A percentile compares a stretch with the other conserved stretches of the same genome.
These are phyloP conservation scores for Trametes coccinea DNA, from an alignment of 768 basidiomycete species.

Conservation along the genomic window DNA sequence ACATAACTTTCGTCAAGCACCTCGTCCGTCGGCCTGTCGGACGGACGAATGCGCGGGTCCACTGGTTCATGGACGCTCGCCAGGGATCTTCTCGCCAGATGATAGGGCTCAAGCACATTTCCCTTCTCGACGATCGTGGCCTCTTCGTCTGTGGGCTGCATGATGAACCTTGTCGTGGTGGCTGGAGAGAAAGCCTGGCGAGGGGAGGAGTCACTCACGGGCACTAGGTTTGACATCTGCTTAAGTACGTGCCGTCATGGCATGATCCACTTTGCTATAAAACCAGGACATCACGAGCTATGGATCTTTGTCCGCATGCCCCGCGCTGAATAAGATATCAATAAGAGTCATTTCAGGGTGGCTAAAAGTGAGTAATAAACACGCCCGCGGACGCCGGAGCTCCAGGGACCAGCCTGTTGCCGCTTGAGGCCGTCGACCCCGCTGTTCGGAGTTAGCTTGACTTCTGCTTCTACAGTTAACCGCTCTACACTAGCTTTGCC, in stretches of 20 bases:
- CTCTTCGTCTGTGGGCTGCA: slow-evolving; percentile 17
- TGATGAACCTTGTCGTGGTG: not conserved
- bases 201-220: not conserved
- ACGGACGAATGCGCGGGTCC: slow-evolving; percentile 40
- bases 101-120: not conserved
- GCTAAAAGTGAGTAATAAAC: too few relatives aligned
- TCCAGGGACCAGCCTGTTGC: too few relatives aligned
- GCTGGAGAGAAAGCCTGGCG: not conserved
- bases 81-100: slow-evolving; percentile 19
- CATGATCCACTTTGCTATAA: not conserved
- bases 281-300: not conserved
- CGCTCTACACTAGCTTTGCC: too few relatives aligned
- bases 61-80: slow-evolving; percentile 33
- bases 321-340: not conserved
- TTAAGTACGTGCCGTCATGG: not conserved
- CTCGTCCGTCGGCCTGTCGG: slow-evolving; percentile 33
- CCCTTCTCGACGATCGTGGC: slow-evolving; percentile 4
- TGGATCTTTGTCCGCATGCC: not conserved
- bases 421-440: too few relatives aligned
- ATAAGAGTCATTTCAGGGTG: too few relatives aligned
- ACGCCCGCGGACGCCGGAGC: too few relatives aligned
- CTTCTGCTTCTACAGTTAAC: too few relatives aligned
- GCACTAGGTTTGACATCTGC: not conserved
- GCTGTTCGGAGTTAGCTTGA: too few relatives aligned
- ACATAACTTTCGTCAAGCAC: slow-evolving; percentile 37